Percentiles rank a stretch among this genome's conserved stretches.
Conservation (phyloP, 169 alveolate genomes). For the Blepharisma undulans region DNA sequence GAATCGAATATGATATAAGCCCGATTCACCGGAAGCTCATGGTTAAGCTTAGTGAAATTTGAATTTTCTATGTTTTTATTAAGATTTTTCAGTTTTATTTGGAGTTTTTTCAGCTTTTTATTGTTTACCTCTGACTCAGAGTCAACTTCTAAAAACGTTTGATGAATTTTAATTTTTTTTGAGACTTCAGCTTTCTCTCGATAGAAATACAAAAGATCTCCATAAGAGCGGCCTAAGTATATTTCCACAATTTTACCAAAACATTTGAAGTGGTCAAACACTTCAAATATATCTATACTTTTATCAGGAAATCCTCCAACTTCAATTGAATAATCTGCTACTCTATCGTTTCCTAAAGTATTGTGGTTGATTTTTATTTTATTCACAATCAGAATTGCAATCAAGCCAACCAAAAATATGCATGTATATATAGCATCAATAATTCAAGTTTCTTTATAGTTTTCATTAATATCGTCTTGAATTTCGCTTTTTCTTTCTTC, state of each 20-base stretch:
- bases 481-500: neutral
- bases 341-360: neutral
- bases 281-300: conserved; percentile 23
- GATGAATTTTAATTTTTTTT: conserved; percentile 29
- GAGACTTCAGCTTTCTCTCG: conserved; percentile 24
- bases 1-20: conserved; percentile 48
- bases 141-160: neutral
- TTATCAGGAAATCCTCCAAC: conserved; percentile 42
- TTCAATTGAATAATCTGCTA: conserved; percentile 46
- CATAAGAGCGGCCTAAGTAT: conserved; percentile 38
- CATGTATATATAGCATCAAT: conserved; percentile 27
- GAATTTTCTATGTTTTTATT: conserved; percentile 38
- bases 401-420: neutral
- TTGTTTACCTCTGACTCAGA: conserved; percentile 1
- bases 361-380: neutral
- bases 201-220: conserved; percentile 20
- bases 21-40: conserved; percentile 37
- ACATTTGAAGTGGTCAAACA: conserved; percentile 9
- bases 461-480: conserved; percentile 4
- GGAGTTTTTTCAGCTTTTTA: conserved; percentile 1
- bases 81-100: neutral
- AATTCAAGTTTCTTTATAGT: neutral
- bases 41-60: neutral
- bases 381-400: neutral
- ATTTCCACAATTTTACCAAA: conserved; percentile 50